phyloP scores from a whole-genome alignment of 257 asterid species.

The Galeopsis tetrahit region DNA sequence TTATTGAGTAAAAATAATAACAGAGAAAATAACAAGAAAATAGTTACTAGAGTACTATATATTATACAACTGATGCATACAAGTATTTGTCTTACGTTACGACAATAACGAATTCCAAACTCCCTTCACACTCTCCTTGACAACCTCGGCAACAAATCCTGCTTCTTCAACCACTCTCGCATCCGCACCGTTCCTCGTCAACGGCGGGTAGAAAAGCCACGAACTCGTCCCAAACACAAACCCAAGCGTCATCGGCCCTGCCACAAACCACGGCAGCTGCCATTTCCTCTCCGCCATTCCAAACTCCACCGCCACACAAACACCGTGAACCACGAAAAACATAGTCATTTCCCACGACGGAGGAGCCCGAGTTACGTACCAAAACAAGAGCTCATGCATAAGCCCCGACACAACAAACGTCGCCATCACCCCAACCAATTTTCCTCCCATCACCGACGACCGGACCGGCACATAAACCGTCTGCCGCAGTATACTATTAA shows the following conservation, averaged over 20 bases:
- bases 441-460: constrained; percentile 41
- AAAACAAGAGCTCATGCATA: constrained; percentile 66
- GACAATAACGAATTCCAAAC: no score
- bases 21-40: no score
- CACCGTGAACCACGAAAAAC: constrained; percentile 65
- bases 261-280: constrained; percentile 41
- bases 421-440: constrained; percentile 50
- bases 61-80: no score
- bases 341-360: constrained; percentile 76
- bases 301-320: constrained; percentile 51
- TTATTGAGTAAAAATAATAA: no score
- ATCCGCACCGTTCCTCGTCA: constrained; percentile 50
- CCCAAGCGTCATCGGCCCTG: constrained; percentile 42
- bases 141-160: constrained; percentile 19
- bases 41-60: no score
- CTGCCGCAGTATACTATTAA: constrained; percentile 45
- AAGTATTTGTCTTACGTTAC: no score
- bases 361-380: constrained; percentile 43
- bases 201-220: constrained; percentile 53
- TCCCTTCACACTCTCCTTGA: constrained; percentile 25
- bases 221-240: constrained; percentile 45
- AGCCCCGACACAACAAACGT: constrained; percentile 64
- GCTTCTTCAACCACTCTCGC: constrained; percentile 37
- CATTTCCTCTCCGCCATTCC: constrained; percentile 25
- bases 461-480: constrained; percentile 58